Evolutionary conservation across 148 eudicot species (phyloP).

Genomic region (Camellia granthamiana): DNA sequence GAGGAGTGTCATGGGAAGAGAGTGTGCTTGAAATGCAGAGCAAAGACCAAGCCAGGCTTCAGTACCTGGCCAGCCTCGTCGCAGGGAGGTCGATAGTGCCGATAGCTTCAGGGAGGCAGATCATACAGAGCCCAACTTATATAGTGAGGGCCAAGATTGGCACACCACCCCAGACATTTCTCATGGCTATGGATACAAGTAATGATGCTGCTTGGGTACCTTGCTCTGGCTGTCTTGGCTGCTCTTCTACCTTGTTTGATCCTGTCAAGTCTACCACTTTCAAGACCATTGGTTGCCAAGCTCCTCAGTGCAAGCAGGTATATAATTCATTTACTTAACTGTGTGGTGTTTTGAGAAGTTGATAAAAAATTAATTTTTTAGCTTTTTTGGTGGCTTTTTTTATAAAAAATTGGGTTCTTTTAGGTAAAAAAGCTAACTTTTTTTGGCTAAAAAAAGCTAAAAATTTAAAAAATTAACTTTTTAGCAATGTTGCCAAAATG

Average conservation of each 20-base stretch:
- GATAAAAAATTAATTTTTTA: too few species aligned
- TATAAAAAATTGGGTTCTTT: too few species aligned
- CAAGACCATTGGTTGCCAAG: slow-evolving; percentile 40
- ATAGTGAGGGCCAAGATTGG: slow-evolving; percentile 72
- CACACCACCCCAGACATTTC: slow-evolving; percentile 62
- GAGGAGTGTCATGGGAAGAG: slow-evolving; percentile 65
- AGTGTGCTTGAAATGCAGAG: slow-evolving; percentile 50
- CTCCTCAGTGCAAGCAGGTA: slow-evolving; percentile 70
- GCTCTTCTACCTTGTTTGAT: slow-evolving; percentile 46
- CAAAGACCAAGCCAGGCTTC: slow-evolving; percentile 56
- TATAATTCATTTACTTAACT: background rate
- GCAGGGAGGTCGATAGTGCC: slow-evolving; percentile 52
- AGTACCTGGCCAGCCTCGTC: slow-evolving; percentile 59
- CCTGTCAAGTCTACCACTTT: slow-evolving; percentile 52
- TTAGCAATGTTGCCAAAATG: too few species aligned
- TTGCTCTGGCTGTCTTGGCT: slow-evolving; percentile 67
- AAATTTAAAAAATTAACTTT: too few species aligned
- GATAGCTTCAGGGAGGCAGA: slow-evolving; percentile 56
- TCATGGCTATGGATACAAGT: slow-evolving; percentile 83
- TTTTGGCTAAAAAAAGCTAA: too few species aligned
- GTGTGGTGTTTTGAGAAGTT: too few species aligned
- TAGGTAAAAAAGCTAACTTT: too few species aligned
- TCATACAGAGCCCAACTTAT: slow-evolving; percentile 71
- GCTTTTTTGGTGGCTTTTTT: too few species aligned
- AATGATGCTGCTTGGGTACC: slow-evolving; percentile 87